Evolutionary conservation across 73 alveolate genomes (phyloP).

Genomic region (Paramecium biaurelia): DNA sequence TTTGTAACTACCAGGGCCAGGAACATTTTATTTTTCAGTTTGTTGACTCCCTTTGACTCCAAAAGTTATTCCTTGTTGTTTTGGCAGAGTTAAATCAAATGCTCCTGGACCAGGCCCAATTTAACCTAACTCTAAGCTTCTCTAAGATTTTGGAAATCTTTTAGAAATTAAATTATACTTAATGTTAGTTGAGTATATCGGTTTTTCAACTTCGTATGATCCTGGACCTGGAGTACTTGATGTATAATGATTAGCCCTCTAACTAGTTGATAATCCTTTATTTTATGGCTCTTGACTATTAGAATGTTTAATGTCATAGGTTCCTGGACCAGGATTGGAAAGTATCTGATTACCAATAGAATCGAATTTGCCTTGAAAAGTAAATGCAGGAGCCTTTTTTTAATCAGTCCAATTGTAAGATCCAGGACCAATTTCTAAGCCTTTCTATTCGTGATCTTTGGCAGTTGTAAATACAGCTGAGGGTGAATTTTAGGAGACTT

Average conservation of each 20-base stretch:
- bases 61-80: background rate
- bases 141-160: slow-evolving; percentile 41
- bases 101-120: slow-evolving; percentile 48
- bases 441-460: background rate
- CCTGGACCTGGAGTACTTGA: slow-evolving; percentile 37
- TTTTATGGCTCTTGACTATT: background rate
- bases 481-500: background rate
- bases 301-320: background rate
- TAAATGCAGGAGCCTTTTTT: slow-evolving; percentile 43
- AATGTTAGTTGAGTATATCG: background rate
- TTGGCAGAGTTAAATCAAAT: background rate
- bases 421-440: slow-evolving; percentile 3
- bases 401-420: background rate
- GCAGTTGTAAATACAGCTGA: background rate
- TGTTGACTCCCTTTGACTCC: background rate
- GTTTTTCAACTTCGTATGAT: background rate
- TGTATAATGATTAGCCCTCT: background rate
- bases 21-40: background rate
- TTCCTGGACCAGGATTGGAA: slow-evolving; percentile 34
- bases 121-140: background rate
- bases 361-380: slow-evolving; percentile 37
- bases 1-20: slow-evolving; percentile 47
- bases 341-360: background rate
- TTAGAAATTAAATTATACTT: background rate
- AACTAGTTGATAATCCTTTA: background rate